Conservation (phyloP, 305 asterid genomes). For the Fraxinus greggii region DNA sequence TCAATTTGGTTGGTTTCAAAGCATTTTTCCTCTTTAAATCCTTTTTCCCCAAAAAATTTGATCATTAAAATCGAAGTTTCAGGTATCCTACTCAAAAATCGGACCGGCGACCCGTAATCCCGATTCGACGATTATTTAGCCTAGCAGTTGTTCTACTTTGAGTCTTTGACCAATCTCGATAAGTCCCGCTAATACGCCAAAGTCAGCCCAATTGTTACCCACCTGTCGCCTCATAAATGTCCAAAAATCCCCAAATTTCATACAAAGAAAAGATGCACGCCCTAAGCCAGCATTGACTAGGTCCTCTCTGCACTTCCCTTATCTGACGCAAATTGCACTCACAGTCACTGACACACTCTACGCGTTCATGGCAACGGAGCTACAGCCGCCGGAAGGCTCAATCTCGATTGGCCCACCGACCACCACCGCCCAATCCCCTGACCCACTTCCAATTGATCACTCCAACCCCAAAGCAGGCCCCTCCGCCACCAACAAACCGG, state of each 20-base stretch:
- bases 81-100: neutral
- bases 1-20: neutral
- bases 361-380: conserved; percentile 63
- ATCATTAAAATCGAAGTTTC: neutral
- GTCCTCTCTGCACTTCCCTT: conserved; percentile 27
- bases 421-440: conserved; percentile 37
- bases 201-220: neutral
- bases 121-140: neutral
- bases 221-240: neutral
- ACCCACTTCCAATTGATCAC: conserved; percentile 44
- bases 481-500: conserved; percentile 29
- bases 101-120: neutral
- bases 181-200: neutral
- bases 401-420: conserved; percentile 40
- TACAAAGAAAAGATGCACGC: neutral
- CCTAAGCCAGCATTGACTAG: conserved; percentile 29
- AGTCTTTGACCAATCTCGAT: neutral
- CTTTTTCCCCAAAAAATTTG: neutral
- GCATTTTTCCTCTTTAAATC: neutral
- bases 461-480: conserved; percentile 33
- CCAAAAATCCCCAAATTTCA: neutral
- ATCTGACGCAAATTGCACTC: conserved; percentile 30
- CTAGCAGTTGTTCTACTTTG: neutral
- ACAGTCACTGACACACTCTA: conserved; percentile 13
- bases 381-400: conserved; percentile 52